Evolutionary conservation across 1,139 yeast genomes (phyloP).

Genomic region (Williopsis jadinii): DNA sequence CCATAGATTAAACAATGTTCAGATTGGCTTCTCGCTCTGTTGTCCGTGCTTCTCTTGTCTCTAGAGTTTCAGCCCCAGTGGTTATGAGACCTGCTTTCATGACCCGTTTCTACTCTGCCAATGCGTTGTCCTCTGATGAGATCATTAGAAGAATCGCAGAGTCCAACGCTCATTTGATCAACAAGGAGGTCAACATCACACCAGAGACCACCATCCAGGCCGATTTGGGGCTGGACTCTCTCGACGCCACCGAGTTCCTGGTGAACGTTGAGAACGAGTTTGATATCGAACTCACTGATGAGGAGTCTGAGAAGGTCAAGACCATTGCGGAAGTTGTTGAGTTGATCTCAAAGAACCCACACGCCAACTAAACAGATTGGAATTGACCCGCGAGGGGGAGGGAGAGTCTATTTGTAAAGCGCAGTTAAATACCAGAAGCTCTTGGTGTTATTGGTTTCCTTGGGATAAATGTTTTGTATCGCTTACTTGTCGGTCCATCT

Average conservation of each 20-base stretch:
- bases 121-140: slow-evolving; percentile 19
- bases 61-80: slow-evolving; percentile 5
- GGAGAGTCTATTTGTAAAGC: too few relatives aligned
- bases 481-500: too few relatives aligned
- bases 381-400: too few relatives aligned
- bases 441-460: too few relatives aligned
- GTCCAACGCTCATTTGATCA: slow-evolving; percentile 20
- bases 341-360: slow-evolving; percentile 37
- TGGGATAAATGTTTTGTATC: too few relatives aligned
- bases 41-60: slow-evolving; percentile 11
- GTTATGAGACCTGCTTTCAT: slow-evolving; percentile 8
- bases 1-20: slow-evolving; percentile 13
- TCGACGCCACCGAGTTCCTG: slow-evolving; percentile 64
- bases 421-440: too few relatives aligned
- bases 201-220: slow-evolving; percentile 24
- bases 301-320: slow-evolving; percentile 59
- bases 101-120: slow-evolving; percentile 21
- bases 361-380: slow-evolving; percentile 20
- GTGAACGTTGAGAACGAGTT: slow-evolving; percentile 70
- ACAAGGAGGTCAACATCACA: slow-evolving; percentile 22
- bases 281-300: slow-evolving; percentile 62
- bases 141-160: slow-evolving; percentile 23
- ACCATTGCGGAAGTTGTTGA: slow-evolving; percentile 65
- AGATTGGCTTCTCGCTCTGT: slow-evolving; percentile 21
- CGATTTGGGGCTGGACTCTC: slow-evolving; percentile 63